Conservation (phyloP, 2,329 filamentous ascomycete species). For the Venturia carpophila region DNA sequence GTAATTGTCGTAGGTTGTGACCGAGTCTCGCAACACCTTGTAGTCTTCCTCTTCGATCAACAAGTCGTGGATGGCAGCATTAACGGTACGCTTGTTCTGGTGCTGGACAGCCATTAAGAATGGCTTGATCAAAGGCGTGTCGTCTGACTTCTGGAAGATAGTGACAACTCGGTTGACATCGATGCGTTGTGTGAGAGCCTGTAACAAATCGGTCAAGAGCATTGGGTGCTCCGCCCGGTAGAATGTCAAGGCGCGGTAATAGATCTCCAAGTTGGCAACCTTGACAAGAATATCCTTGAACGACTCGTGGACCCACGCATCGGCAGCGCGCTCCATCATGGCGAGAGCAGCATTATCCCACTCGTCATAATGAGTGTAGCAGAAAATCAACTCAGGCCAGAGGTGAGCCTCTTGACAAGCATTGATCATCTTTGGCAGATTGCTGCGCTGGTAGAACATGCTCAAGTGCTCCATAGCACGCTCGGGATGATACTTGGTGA, state of each 20-base stretch:
- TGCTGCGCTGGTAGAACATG: constrained; percentile 96
- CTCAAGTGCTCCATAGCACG: constrained; percentile 97
- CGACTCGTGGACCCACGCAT: constrained; percentile 98
- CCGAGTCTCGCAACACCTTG: constrained; percentile 95
- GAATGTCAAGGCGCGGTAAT: constrained; percentile 94
- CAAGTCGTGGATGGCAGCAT: constrained; percentile 95
- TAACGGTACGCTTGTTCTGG: constrained; percentile 97
- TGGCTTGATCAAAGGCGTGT: constrained; percentile 95
- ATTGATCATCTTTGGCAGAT: constrained; percentile 93
- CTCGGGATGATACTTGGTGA: constrained; percentile 92
- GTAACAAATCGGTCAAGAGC: constrained; percentile 88
- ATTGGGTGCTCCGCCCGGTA: constrained; percentile 96
- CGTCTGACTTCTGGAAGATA: constrained; percentile 98
- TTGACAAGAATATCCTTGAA: constrained; percentile 99
- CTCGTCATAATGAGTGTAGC: constrained; percentile 97
- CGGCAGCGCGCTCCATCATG: constrained; percentile 95
- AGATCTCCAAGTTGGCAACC: constrained; percentile 97
- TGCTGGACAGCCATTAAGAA: constrained; percentile 94
- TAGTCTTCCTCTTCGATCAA: constrained; percentile 98
- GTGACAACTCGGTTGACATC: constrained; percentile 98
- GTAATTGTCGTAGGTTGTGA: constrained; percentile 99
- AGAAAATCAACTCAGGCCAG: constrained; percentile 96
- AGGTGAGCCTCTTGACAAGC: constrained; percentile 90
- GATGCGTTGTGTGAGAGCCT: constrained; percentile 83
- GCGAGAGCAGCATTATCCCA: constrained; percentile 94